A percentile compares a stretch with the other conserved stretches of the same genome.
Evolutionary conservation across 2,329 filamentous ascomycete species (phyloP).

Genomic region (Aspergillus sp.): DNA sequence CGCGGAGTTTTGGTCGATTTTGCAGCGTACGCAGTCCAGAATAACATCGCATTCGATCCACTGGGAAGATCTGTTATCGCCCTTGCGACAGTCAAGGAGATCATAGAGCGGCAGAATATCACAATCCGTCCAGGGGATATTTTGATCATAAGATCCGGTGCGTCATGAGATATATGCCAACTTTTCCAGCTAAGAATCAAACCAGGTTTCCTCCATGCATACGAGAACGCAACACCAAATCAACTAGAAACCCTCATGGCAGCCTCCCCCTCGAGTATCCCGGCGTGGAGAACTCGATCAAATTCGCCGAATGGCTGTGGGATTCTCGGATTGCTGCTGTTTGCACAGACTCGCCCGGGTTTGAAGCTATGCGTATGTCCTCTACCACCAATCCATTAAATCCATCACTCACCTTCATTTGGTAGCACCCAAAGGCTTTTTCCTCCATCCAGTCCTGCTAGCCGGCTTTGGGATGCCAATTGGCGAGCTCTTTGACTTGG

Average conservation of each 20-base stretch:
- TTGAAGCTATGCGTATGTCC: slow-evolving; percentile 37
- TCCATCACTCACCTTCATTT: too few relatives aligned
- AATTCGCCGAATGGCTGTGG: slow-evolving; percentile 55
- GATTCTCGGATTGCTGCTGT: slow-evolving; percentile 53
- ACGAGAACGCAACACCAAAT: slow-evolving; percentile 31
- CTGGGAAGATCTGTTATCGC: slow-evolving; percentile 43
- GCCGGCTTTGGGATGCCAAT: slow-evolving; percentile 47
- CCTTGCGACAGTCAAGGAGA: slow-evolving; percentile 37
- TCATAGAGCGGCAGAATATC: slow-evolving; percentile 42
- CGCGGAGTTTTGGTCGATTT: slow-evolving; percentile 47
- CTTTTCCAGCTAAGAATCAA: slow-evolving; percentile 13
- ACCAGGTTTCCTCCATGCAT: too few relatives aligned
- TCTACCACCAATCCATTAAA: too few relatives aligned
- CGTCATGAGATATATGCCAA: slow-evolving; percentile 42
- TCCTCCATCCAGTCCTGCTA: slow-evolving; percentile 29
- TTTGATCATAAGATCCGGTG: slow-evolving; percentile 53
- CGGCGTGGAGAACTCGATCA: slow-evolving; percentile 47
- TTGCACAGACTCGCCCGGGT: slow-evolving; percentile 51
- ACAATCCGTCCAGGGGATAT: slow-evolving; percentile 46
- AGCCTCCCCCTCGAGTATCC: slow-evolving; percentile 21
- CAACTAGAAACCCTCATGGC: slow-evolving; percentile 30
- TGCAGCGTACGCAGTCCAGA: slow-evolving; percentile 36
- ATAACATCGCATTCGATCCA: slow-evolving; percentile 32
- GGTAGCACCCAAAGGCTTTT: slow-evolving; percentile 7
- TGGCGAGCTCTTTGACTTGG: slow-evolving; percentile 44